Evolutionary conservation across 345 rosid species (phyloP).

Genomic region (Arabis alpina): DNA sequence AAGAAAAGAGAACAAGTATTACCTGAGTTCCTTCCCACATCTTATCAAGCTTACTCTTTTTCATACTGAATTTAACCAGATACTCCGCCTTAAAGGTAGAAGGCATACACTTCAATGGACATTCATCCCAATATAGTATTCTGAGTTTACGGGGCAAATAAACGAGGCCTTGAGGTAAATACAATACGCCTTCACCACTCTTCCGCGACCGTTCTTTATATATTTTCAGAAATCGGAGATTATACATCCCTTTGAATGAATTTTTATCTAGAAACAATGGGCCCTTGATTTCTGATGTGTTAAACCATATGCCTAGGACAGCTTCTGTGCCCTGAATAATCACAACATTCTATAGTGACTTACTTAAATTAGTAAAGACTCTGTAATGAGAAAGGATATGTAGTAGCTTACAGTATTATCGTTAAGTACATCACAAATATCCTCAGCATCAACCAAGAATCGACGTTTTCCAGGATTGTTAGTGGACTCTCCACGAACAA

Average conservation of each 20-base stretch:
- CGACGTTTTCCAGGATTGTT: slow-evolving; percentile 20
- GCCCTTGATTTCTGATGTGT: not conserved
- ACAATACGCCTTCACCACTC: no score
- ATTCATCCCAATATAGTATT: slow-evolving; percentile 11
- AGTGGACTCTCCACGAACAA: no score
- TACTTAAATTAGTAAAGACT: no score
- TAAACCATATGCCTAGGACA: not conserved
- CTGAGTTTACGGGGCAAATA: slow-evolving; percentile 12
- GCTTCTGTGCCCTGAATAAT: not conserved
- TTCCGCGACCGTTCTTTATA: no score
- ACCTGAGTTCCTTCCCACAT: slow-evolving; percentile 11
- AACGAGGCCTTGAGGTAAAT: slow-evolving; percentile 2
- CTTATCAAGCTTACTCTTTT: not conserved
- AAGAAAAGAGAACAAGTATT: no score
- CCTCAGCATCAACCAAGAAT: slow-evolving; percentile 5
- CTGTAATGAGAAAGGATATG: not conserved
- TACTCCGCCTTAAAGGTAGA: not conserved
- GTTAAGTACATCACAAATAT: not conserved
- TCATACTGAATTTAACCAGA: not conserved
- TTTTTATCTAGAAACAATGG: not conserved
- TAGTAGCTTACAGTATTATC: not conserved
- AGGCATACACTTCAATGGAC: slow-evolving; percentile 1
- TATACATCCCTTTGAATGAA: not conserved
- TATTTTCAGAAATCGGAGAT: not conserved
- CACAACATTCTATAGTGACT: no score